Evolutionary conservation across 768 basidiomycete species (phyloP).

Genomic region (Trametes gibbosa): DNA sequence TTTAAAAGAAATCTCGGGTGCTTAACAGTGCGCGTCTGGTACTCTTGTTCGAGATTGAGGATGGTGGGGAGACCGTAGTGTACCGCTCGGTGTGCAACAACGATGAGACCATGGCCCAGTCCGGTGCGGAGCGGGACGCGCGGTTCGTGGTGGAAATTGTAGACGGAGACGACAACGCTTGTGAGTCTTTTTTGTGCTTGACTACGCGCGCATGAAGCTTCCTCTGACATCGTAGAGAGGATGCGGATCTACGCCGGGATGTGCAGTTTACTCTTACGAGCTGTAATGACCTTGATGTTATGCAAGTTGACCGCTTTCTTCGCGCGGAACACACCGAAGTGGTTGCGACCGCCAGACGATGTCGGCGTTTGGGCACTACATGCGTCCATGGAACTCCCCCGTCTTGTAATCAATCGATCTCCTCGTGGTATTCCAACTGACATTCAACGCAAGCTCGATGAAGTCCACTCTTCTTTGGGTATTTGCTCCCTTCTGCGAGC

Average conservation of each 20-base stretch:
- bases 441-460: not conserved
- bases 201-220: not conserved
- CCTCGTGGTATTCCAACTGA: not conserved
- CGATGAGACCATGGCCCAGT: conserved; percentile 20
- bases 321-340: too few species aligned
- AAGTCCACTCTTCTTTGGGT: not conserved
- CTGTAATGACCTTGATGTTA: too few species aligned
- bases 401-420: not conserved
- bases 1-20: too few species aligned
- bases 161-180: not conserved
- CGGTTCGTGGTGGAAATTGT: conserved; percentile 18
- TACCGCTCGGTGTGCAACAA: conserved; percentile 13
- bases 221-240: not conserved
- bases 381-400: not conserved
- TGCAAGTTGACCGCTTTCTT: too few species aligned
- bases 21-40: conserved; percentile 11
- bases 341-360: not conserved
- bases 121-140: conserved; percentile 17
- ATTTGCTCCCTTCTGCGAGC: not conserved
- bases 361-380: not conserved
- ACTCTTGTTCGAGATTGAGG: conserved; percentile 12
- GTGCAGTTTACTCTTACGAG: too few species aligned
- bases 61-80: conserved; percentile 15
- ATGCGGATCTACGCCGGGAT: too few species aligned
- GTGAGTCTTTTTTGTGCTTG: not conserved